Percentiles rank a stretch among this genome's conserved stretches.
These are phyloP conservation scores for Amborella trichopoda DNA, from an alignment of 164 flowering plant genomes.

Conservation along the genomic window DNA sequence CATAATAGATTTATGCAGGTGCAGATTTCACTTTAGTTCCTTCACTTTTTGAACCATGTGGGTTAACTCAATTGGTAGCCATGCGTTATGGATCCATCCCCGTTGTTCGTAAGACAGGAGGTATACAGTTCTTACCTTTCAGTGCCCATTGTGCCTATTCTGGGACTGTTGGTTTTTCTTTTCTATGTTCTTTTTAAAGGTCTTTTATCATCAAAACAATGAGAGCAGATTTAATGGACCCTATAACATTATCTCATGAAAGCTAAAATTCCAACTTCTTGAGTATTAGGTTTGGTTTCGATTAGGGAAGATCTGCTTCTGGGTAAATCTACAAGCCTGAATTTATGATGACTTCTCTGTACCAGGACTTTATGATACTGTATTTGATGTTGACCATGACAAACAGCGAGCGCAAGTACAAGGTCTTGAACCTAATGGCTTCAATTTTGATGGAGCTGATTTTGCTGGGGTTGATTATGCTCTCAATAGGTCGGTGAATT, in stretches of 20 bases:
- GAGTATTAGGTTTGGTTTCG: too few species aligned
- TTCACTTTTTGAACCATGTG: constrained; percentile 98
- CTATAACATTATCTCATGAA: too few species aligned
- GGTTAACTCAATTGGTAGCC: constrained; percentile 85
- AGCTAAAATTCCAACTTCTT: too few species aligned
- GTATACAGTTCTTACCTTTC: too few species aligned
- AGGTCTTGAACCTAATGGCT: constrained; percentile 88
- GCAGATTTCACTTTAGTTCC: constrained; percentile 91
- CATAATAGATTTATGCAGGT: constrained; percentile 81
- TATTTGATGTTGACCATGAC: constrained; percentile 89
- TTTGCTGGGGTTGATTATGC: constrained; percentile 82
- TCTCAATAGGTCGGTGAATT: constrained; percentile 77
- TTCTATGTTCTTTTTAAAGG: too few species aligned
- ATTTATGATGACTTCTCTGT: too few species aligned
- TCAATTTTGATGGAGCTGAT: constrained; percentile 87
- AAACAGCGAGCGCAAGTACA: constrained; percentile 72
- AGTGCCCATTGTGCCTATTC: too few species aligned
- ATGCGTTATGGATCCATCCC: constrained; percentile 98
- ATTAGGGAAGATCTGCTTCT: neutral
- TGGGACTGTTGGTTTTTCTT: too few species aligned
- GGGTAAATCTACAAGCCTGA: neutral
- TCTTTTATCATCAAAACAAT: too few species aligned
- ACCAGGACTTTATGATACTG: constrained; percentile 88
- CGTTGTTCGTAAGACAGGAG: constrained; percentile 96
- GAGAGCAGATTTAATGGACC: too few species aligned